Base-by-base conservation (phyloP, 495 filamentous ascomycete species). In the Chaetomium cochliodes region DNA sequence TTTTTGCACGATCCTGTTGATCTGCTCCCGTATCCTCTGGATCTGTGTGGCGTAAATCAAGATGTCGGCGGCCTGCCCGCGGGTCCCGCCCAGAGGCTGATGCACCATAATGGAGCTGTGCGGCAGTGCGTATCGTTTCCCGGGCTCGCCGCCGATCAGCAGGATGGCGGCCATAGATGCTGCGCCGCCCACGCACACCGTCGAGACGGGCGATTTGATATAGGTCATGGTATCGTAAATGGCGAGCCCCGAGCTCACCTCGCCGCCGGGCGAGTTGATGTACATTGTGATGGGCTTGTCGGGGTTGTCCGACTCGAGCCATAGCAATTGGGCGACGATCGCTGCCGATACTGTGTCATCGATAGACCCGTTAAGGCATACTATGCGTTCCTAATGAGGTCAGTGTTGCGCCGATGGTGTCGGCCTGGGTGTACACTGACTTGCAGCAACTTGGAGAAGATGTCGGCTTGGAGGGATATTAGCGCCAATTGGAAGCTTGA, bases 181-280 rank as follows among this genome's bases (percentile, higher is more conserved):
- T 0, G 94, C 94, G 74, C 96, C 92, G 6, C 94, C 94, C 25
- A 98, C 84, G 74, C 96, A 98, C 66, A 98, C 96, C 3, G 94
- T 98, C 49, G 87, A 89, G 5, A 98, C 92, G 12, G 94, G 91
- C 5, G 90, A 90, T 65, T 86, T 86, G 77, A 98, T 98, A 79
- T 98, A 98, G 65, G 88, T 88, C 93, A 98, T 98, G 56, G 96
- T 98, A 76, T 98, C 94, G 81, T 98, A 98, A 73, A 98, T 97
- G 53, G 94, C 93, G 33, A 98, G 84, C 7, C 94, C 90, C 0
- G 91, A 92, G 59, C 93, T 97, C 46, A 98, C 94, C n/a, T 89
- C 92, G 39, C 94, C 94, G 33, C 94, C 94, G 3, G 96, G 96
- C 0, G 91, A 93, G 77, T 98, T 96, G 77, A 98, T 98, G 78